Evolutionary conservation across 2,329 filamentous ascomycete genomes (phyloP), one percentile per base, ranked within the genome.

Genomic region (Trichoderma koningiopsis): DNA sequence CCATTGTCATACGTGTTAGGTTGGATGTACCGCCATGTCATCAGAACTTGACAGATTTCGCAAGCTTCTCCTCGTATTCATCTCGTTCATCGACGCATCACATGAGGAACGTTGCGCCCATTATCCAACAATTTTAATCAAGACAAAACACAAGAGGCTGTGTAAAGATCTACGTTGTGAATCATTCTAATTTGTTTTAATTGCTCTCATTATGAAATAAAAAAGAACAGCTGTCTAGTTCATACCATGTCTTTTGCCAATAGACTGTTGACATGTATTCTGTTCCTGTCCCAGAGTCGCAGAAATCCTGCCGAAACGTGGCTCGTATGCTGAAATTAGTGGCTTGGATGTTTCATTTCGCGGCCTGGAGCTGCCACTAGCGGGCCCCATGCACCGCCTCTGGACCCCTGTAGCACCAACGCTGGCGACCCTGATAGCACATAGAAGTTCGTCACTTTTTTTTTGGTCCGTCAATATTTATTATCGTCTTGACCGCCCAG

Each of bases 401-500:
- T 55, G 8, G 16, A 19, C 59, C 31, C 47, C 43, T 27, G 47
- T 40, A 56, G 33, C 14, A 56, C 35, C 52, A 43, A 43, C 61
- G 37, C 62, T 49, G 63, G 35, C 57, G 35, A 47, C 47, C 56
- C 37, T 35, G 61, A 2, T 31, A 14, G 33, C 49, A 64, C 61
- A 31, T 47, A 19, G 43, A n/a, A 64, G 33, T 59, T 62, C 65
- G 57, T 59, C 65, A 68, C 68, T 37, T 14, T 35, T 35, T 13
- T 13, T 3, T 3, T 5, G 40, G 40, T 6, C 31, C 5, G 58
- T 47, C 47, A 35, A 59, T 68, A 43, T 64, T 55, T 58, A 49
- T 60, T 57, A 49, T 60, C 59, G 19, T n/a, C 56, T 58, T 72
- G 71, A 70, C 71, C 71, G 71, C 72, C 67, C 59, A 68, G 40